A percentile compares a stretch with the other conserved stretches of the same genome.
Conservation (phyloP, 345 rosid genomes). For the Citrus unshiu region DNA sequence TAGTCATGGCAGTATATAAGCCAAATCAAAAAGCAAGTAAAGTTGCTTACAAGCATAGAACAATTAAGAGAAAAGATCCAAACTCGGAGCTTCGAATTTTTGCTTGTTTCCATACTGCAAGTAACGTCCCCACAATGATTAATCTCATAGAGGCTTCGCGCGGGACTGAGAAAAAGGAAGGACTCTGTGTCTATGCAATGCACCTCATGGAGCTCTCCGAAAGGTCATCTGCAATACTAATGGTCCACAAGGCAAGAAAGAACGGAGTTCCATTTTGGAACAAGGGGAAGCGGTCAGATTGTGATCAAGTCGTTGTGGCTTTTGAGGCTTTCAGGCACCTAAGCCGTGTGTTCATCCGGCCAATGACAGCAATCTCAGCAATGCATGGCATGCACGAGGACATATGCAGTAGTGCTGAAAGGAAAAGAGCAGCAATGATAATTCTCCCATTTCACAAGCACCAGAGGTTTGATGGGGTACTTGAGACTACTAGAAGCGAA, state of each 20-base stretch:
- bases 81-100: constrained; percentile 48
- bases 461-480: constrained; percentile 55
- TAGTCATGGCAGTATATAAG: constrained; percentile 60
- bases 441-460: constrained; percentile 85
- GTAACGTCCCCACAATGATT: constrained; percentile 54
- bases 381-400: constrained; percentile 66
- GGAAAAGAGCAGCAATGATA: constrained; percentile 56
- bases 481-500: constrained; percentile 58
- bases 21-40: constrained; percentile 39
- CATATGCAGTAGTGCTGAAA: constrained; percentile 55
- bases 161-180: constrained; percentile 62
- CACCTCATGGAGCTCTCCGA: constrained; percentile 94
- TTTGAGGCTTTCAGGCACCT: constrained; percentile 68
- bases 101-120: constrained; percentile 53
- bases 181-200: constrained; percentile 79
- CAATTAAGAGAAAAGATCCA: constrained; percentile 36
- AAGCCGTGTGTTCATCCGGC: constrained; percentile 59
- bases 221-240: constrained; percentile 80
- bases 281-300: constrained; percentile 34
- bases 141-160: constrained; percentile 81
- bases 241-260: constrained; percentile 83
- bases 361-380: constrained; percentile 84
- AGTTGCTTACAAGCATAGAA: constrained; percentile 45
- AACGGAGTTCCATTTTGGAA: constrained; percentile 92
- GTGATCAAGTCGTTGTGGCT: constrained; percentile 69